Evolutionary conservation across 345 rosid species (phyloP).

Genomic region (Eucalyptus grandis): DNA sequence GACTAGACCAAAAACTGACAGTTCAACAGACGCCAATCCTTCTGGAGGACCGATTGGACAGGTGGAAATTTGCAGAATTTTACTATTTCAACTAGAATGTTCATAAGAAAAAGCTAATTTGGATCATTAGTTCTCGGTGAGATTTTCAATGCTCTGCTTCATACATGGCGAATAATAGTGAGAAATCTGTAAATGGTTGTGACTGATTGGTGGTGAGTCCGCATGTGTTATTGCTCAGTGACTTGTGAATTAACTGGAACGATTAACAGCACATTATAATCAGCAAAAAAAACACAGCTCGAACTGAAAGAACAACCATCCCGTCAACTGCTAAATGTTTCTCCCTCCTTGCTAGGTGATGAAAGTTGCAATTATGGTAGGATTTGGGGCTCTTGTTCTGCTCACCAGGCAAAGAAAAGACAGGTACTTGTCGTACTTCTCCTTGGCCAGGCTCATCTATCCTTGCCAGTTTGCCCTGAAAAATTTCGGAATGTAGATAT

Average conservation of each 20-base stretch:
- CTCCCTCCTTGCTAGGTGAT: slow-evolving; percentile 13
- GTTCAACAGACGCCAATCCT: background rate
- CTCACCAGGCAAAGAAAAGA: slow-evolving; percentile 33
- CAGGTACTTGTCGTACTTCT: slow-evolving; percentile 9
- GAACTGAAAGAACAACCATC: background rate
- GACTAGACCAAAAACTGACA: background rate
- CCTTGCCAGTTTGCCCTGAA: background rate
- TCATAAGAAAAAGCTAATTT: background rate
- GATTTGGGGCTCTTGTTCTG: slow-evolving; percentile 50
- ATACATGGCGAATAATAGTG: background rate
- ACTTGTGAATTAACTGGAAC: background rate
- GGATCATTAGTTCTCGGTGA: background rate
- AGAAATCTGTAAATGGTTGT: background rate
- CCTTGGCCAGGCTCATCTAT: background rate
- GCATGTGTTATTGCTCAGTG: background rate
- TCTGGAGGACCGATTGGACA: background rate
- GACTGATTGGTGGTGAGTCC: background rate
- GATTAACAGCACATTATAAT: background rate
- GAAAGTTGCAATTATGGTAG: slow-evolving; percentile 40
- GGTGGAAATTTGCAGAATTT: background rate
- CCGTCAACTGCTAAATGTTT: background rate
- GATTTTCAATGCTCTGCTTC: background rate
- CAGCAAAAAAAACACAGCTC: background rate
- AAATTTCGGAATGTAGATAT: background rate
- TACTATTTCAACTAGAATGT: background rate